Conservation (phyloP, 2,329 filamentous ascomycete genomes). For the Fusarium subtropicale region DNA sequence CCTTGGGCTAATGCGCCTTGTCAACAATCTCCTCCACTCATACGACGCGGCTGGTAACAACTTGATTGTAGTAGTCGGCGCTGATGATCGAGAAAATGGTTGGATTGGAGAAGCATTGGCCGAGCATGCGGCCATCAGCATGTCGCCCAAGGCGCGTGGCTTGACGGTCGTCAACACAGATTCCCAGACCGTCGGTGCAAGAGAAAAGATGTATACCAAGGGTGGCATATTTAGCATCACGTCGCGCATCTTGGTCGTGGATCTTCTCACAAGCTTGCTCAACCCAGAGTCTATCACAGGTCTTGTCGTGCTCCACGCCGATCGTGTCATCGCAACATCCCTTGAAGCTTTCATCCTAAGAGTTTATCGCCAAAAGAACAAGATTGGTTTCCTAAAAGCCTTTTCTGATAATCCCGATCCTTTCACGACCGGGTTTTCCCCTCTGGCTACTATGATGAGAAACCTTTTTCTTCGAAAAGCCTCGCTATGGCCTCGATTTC, state of each 20-base stretch:
- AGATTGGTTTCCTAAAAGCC: constrained; percentile 91
- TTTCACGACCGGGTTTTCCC: constrained; percentile 88
- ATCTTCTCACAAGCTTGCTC: constrained; percentile 86
- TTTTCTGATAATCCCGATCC: constrained; percentile 95
- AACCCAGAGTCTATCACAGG: constrained; percentile 88
- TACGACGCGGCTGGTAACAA: constrained; percentile 98
- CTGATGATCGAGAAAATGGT: constrained; percentile 91
- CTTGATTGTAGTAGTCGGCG: constrained; percentile 87
- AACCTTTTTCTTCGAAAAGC: constrained; percentile 89
- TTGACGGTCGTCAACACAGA: constrained; percentile 95
- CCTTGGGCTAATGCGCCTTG: constrained; percentile 88
- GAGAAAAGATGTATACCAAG: constrained; percentile 90
- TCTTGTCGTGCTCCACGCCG: constrained; percentile 87
- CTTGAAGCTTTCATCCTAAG: constrained; percentile 94
- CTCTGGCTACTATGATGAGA: constrained; percentile 88
- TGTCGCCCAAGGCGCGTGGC: constrained; percentile 82
- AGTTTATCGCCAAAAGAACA: constrained; percentile 95
- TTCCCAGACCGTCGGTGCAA: constrained; percentile 83
- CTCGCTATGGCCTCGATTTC: constrained; percentile 93
- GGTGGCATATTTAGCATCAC: constrained; percentile 97
- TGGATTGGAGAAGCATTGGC: constrained; percentile 97
- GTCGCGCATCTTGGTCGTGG: constrained; percentile 93
- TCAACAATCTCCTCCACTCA: constrained; percentile 96
- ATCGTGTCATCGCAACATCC: constrained; percentile 86
- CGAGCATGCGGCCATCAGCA: constrained; percentile 93